phyloP scores from a whole-genome alignment of 2,329 filamentous ascomycete genomes.

The Sporothrix euskadiensis region DNA sequence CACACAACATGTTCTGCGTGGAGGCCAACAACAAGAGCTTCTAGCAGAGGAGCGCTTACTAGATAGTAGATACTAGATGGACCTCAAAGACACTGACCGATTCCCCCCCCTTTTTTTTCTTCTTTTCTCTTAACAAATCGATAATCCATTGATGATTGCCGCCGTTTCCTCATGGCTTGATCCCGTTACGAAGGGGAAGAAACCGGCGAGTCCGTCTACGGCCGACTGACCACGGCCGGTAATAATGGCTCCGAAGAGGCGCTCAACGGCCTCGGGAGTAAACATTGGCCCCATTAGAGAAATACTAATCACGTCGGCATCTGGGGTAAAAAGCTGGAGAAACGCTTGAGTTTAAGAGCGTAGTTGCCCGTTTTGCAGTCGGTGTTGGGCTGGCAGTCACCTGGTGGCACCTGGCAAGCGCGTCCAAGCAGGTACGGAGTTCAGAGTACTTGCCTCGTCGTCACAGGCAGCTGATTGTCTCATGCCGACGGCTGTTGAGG shows the following conservation, averaged over 20 bases:
- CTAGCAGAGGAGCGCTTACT: neutral
- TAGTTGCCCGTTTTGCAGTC: neutral
- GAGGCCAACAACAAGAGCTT: neutral
- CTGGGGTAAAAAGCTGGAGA: neutral
- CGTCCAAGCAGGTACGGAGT: neutral
- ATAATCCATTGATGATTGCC: neutral
- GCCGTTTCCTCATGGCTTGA: neutral
- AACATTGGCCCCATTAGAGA: neutral
- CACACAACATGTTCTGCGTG: neutral
- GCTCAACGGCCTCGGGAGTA: neutral
- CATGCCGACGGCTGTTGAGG: conserved; percentile 8
- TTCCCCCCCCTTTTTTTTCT: too few species aligned
- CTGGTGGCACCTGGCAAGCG: conserved; percentile 15
- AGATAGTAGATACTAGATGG: neutral
- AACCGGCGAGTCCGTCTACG: neutral
- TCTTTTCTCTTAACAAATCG: too few species aligned
- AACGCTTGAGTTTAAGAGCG: neutral
- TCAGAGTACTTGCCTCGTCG: neutral
- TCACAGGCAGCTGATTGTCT: conserved; percentile 18
- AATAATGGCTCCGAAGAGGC: neutral
- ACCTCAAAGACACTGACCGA: neutral
- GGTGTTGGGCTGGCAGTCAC: neutral
- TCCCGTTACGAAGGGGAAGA: conserved; percentile 2
- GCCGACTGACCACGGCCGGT: neutral
- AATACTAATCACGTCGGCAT: neutral